phyloP scores from a whole-genome alignment of 495 filamentous ascomycete genomes.

The Chaetomium fimeti region DNA sequence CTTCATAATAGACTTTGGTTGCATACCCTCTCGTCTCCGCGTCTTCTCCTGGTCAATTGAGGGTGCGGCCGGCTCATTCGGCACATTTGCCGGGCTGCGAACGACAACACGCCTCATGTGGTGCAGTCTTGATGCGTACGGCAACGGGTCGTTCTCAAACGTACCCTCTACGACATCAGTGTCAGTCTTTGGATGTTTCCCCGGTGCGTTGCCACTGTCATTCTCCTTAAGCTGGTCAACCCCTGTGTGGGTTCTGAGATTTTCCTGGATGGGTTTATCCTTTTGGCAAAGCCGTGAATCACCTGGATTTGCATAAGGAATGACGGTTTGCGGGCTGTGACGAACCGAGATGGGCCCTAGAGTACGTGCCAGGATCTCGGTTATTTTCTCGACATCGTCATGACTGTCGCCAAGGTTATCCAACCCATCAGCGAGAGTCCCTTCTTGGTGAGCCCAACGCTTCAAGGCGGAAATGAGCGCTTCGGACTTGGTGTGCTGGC shows the following conservation, averaged over 20 bases:
- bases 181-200: not conserved
- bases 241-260: not conserved
- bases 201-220: not conserved
- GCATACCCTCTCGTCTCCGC: slow-evolving; percentile 32
- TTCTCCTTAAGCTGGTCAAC: not conserved
- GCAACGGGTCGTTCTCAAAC: not conserved
- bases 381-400: slow-evolving; percentile 8
- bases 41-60: slow-evolving; percentile 44
- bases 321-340: not conserved
- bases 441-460: slow-evolving; percentile 19
- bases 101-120: slow-evolving; percentile 40
- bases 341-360: not conserved
- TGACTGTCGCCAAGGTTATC: slow-evolving; percentile 8
- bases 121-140: slow-evolving; percentile 7
- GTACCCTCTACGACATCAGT: not conserved
- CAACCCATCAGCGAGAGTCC: slow-evolving; percentile 1
- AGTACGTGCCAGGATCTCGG: not conserved
- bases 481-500: slow-evolving; percentile 1
- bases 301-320: not conserved
- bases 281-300: not conserved
- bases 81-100: slow-evolving; percentile 37
- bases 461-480: slow-evolving; percentile 16
- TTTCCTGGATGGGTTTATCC: not conserved
- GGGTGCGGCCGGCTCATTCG: slow-evolving; percentile 27
- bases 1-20: slow-evolving; percentile 45